A percentile compares a stretch with the other conserved stretches of the same genome.
phyloP scores from a whole-genome alignment of 2,329 filamentous ascomycete genomes.

The Cryoendolithus antarcticus region DNA sequence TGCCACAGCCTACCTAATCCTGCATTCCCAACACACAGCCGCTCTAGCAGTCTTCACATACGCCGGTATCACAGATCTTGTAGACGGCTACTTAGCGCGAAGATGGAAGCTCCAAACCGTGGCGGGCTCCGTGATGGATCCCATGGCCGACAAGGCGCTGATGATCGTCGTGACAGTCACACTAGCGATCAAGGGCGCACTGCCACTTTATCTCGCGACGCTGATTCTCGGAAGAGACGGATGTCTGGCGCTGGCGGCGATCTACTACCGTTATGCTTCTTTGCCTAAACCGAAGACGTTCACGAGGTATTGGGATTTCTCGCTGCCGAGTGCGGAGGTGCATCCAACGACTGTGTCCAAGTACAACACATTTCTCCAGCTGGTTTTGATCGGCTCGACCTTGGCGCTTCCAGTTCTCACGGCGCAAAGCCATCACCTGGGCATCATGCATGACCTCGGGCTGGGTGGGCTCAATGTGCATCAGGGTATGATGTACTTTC shows the following conservation, averaged over 20 bases:
- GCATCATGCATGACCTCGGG: conserved; percentile 12
- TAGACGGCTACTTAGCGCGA: conserved; percentile 90
- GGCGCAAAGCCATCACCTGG: conserved; percentile 12
- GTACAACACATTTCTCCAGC: conserved; percentile 82
- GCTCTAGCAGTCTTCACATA: conserved; percentile 83
- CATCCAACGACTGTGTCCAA: conserved; percentile 75
- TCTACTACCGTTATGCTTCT: conserved; percentile 94
- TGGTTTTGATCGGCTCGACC: conserved; percentile 73
- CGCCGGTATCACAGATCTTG: conserved; percentile 77
- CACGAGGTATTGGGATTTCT: conserved; percentile 91
- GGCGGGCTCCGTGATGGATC: conserved; percentile 86
- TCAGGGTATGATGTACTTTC: conserved; percentile 30
- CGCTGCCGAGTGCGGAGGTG: conserved; percentile 74
- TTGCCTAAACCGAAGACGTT: conserved; percentile 90
- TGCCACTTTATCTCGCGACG: conserved; percentile 84
- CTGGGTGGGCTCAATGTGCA: conserved; percentile 20
- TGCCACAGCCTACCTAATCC: conserved; percentile 73
- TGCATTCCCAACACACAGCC: conserved; percentile 66
- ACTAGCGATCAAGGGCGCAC: conserved; percentile 65
- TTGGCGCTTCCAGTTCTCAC: conserved; percentile 64
- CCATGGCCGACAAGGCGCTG: conserved; percentile 90
- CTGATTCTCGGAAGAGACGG: conserved; percentile 84
- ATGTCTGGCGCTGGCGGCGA: conserved; percentile 68
- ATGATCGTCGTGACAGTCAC: conserved; percentile 90
- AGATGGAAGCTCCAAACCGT: conserved; percentile 82